Base-by-base conservation (phyloP, 495 filamentous ascomycete species). In the Penicillium macrosclerotiorum region DNA sequence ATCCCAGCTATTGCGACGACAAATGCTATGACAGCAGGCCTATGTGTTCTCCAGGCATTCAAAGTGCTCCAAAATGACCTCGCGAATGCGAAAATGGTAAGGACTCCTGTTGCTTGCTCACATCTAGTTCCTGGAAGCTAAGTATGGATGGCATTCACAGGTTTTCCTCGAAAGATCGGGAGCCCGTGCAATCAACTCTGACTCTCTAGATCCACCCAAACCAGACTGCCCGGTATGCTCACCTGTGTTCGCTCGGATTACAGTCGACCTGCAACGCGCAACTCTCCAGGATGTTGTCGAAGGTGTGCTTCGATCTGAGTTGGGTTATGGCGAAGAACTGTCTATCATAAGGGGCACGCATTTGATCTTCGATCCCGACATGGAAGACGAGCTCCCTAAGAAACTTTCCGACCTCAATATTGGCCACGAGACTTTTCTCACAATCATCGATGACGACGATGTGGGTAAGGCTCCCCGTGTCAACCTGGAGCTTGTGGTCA, bases 1-100 rank as follows among this genome's bases (percentile, higher is more conserved):
- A 97, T 99, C 44, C 93, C 93, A 0, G 94, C 93, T 3, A 99
- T 99, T 63, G 93, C 93, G 1, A 99, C 93, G 0, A 96, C 93
- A 0, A 99, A 99, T 62, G 93, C 94, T 9, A 94, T 97, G 66
- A 93, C 91, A 4, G 93, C 93, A 9, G 85, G 88, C 11, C 76
- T 99, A 18, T 97, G 90, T 61, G 93, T 97, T 3, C 71, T 99
- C 5, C 87, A 99, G 64, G 83, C 90, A 1, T 90, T 95, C 72
- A 96, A 96, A 64, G 87, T 97, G 26, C 70, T 99, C 42, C 81
- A 79, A 46, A 78, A 82, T 19, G 84, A 95, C 36, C 79, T 86
- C 25, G 61, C 72, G 29, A 76, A 81, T 54, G 77, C 80, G 0
- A 83, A 79, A 51, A 81, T 75, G 69, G 73, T 77, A 57, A 39